A percentile compares a stretch with the other conserved stretches of the same genome.
These are phyloP conservation scores for Camptophora hylomeconis DNA, from an alignment of 2,329 filamentous ascomycete genomes.

Conservation along the genomic window DNA sequence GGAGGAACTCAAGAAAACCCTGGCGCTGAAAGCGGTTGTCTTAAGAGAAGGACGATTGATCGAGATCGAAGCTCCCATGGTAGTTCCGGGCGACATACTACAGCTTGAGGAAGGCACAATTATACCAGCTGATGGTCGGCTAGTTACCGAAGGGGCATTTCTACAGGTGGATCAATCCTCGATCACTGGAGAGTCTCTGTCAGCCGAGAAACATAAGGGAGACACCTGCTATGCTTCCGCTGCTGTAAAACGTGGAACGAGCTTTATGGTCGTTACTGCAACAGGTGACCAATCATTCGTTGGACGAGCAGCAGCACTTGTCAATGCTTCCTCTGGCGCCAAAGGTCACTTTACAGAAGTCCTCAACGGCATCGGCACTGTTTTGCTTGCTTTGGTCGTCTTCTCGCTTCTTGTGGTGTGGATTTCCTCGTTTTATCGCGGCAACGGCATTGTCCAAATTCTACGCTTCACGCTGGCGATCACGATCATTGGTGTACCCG, in stretches of 20 bases:
- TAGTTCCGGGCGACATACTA: slow-evolving; percentile 82
- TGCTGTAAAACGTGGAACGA: slow-evolving; percentile 80
- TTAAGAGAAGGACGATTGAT: slow-evolving; percentile 65
- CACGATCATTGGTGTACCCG: slow-evolving; percentile 82
- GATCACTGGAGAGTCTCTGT: slow-evolving; percentile 83
- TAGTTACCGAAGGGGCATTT: slow-evolving; percentile 72
- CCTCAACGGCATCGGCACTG: slow-evolving; percentile 71
- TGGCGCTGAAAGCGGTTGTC: slow-evolving; percentile 77
- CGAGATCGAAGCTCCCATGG: slow-evolving; percentile 69
- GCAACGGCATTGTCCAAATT: slow-evolving; percentile 64
- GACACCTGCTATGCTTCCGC: slow-evolving; percentile 78
- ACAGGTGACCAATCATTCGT: slow-evolving; percentile 87
- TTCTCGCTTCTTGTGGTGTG: slow-evolving; percentile 71
- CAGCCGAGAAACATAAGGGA: slow-evolving; percentile 73
- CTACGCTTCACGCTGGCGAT: slow-evolving; percentile 78
- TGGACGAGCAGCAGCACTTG: slow-evolving; percentile 74
- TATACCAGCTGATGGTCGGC: slow-evolving; percentile 75
- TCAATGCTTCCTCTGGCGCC: slow-evolving; percentile 60
- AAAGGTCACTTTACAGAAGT: slow-evolving; percentile 85
- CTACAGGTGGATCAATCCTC: slow-evolving; percentile 85
- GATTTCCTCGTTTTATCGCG: slow-evolving; percentile 79
- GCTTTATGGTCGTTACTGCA: slow-evolving; percentile 66
- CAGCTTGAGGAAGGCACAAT: slow-evolving; percentile 86
- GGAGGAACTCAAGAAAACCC: slow-evolving; percentile 79
- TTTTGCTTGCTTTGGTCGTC: slow-evolving; percentile 68